Evolutionary conservation across 2,329 filamentous ascomycete species (phyloP).

Genomic region (Apiospora kogelbergensis): DNA sequence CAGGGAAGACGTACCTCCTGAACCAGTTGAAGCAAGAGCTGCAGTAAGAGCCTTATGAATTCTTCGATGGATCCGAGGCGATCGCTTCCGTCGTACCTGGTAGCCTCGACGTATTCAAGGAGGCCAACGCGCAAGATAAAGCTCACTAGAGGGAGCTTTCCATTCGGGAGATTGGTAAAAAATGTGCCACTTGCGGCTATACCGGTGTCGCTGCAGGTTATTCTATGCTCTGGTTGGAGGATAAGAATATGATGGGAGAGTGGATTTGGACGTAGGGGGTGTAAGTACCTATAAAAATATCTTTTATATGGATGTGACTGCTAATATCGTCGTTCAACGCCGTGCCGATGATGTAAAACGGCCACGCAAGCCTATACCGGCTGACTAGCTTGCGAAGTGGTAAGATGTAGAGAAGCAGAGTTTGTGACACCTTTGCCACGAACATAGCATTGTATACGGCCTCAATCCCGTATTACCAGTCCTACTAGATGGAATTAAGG

Average conservation of each 20-base stretch:
- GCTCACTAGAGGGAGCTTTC: slow-evolving; percentile 39
- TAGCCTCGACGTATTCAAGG: slow-evolving; percentile 48
- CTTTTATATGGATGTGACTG: neutral
- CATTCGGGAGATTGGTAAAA: slow-evolving; percentile 42
- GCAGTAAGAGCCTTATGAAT: slow-evolving; percentile 35
- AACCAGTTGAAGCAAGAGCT: slow-evolving; percentile 38
- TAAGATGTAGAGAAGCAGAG: neutral
- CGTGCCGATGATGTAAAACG: neutral
- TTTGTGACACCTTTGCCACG: neutral
- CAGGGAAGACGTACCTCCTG: slow-evolving; percentile 39
- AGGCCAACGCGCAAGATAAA: slow-evolving; percentile 36
- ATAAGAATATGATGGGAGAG: slow-evolving; percentile 23
- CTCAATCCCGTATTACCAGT: neutral
- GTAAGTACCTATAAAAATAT: neutral
- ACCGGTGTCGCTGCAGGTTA: slow-evolving; percentile 54
- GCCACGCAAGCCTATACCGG: neutral
- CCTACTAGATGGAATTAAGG: neutral
- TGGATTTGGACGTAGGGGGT: neutral
- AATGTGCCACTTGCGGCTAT: slow-evolving; percentile 33
- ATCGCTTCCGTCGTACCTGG: slow-evolving; percentile 44
- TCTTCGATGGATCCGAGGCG: slow-evolving; percentile 53
- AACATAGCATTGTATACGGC: neutral
- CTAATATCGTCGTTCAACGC: neutral
- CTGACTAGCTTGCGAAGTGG: neutral
- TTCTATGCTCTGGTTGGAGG: slow-evolving; percentile 52